Base-by-base conservation (phyloP, 805 yeast genomes). In the Komagataella kurtzmanii region DNA sequence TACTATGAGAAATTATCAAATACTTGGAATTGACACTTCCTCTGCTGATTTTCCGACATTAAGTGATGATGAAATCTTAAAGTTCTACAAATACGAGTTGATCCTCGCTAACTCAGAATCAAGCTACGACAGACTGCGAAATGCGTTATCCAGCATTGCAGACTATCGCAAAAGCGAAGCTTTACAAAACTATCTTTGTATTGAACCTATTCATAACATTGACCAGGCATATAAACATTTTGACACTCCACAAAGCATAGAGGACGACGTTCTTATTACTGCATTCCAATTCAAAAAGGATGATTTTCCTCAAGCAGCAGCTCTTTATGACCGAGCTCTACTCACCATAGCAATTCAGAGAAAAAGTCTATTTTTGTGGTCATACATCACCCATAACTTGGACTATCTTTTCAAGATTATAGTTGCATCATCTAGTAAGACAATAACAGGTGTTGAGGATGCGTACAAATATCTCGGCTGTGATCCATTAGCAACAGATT, bases 181-280 rank as follows among this genome's bases (percentile, higher is more conserved):
- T 10, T 54, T 79, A 12, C 55, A 55, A n/a, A 62, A 62, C 45
- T 73, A 61, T 51, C 61, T 76, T 44, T 74, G 66, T 10, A 67
- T 74, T 44, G 82, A 80, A 53, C 79, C 79, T 2, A 59, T 75
- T 51, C 66, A 70, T n/a, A 66, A 64, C 51, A 50, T 71, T 6
- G 59, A 58, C 0, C 74, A 74, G 49, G 86, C 88, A 0, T 82
- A 80, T 56, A 64, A 67, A 0, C 58, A 66, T 1, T 62, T 85
- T 36, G 84, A 76, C 8, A 70, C 79, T 17, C 73, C 73, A 51
- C 70, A 72, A 1, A 65, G 71, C 0, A 78, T 81, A 12, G 83
- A 77, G 53, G 87, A 83, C 60, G 93, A 86, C 55, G 79, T 85
- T 47, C 76, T 88, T 2, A 72, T 80, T 24, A 84, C 95, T 1